phyloP scores from a whole-genome alignment of 768 basidiomycete species.

The Dendrothele bispora region DNA sequence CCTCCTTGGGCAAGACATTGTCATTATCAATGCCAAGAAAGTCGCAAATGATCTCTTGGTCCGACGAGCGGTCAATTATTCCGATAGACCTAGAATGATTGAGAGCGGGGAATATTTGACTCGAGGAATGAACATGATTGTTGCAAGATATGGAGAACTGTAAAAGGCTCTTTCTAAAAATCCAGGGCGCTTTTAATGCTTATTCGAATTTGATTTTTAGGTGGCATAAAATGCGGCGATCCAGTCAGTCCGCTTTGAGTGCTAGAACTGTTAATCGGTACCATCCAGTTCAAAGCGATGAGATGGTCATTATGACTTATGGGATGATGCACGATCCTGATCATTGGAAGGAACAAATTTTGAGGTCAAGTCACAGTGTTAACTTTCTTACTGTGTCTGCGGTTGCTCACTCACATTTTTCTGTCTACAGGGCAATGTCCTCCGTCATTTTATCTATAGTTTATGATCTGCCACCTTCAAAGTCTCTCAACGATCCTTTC shows the following conservation, averaged over 20 bases:
- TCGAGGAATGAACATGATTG: neutral
- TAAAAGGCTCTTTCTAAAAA: constrained; percentile 6
- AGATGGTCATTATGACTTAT: constrained; percentile 7
- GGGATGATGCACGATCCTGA: constrained; percentile 10
- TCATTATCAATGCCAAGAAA: constrained; percentile 2
- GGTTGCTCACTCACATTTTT: too few relatives aligned
- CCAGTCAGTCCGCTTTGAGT: constrained; percentile 22
- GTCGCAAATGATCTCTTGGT: constrained; percentile 4
- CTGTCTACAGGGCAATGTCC: constrained; percentile 14
- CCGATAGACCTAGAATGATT: neutral
- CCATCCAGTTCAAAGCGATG: constrained; percentile 9
- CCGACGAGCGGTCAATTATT: neutral
- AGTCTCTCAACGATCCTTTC: constrained; percentile 10
- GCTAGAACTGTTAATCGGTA: constrained; percentile 8
- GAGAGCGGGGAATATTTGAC: neutral
- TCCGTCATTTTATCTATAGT: constrained; percentile 11
- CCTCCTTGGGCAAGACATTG: neutral
- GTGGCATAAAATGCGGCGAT: constrained; percentile 28
- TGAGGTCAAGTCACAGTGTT: too few relatives aligned
- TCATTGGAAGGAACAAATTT: constrained; percentile 23
- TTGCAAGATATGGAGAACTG: neutral
- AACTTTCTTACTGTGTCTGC: too few relatives aligned
- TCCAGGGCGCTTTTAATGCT: too few relatives aligned
- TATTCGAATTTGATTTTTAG: too few relatives aligned
- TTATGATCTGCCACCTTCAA: constrained; percentile 14